Base-by-base conservation (phyloP, 1,284 basidiomycete species). In the Xerocomus nothofagi region DNA sequence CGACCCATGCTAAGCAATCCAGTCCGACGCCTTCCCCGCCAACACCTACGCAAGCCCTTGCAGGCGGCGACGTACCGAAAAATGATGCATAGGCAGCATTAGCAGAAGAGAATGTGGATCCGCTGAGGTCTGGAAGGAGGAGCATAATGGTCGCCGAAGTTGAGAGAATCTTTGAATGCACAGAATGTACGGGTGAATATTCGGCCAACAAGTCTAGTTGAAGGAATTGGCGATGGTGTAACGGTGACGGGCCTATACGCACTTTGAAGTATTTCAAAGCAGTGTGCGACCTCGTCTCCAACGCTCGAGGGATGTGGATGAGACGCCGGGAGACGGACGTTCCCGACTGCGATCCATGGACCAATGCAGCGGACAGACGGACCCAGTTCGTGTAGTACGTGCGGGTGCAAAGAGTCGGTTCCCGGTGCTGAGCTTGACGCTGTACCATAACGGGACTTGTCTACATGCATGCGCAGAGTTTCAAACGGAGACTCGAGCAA, bases 51-150 rank as follows among this genome's bases (percentile, higher is more conserved):
- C 93, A 97, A 12, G 94, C 95, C 7, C 97, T 84, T 2, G 93
- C 86, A 1, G 97, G 96, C 0, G 97, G 97, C 30, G 91, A 94
- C 9, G 82, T 81, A 1, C 93, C 93, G 65, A 99, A 99, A 65
- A 84, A 91, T 3, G 78, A 76, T 1, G 78, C 71, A 65, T 98
- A 99, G 8, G 89, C 75, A 0, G 75, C 71, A 73, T 99, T 95
- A 49, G 94, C 79, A 26, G 73, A 66, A 5, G 82, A 71, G 67
- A 99, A 94, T 5, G 75, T 63, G 6, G 62, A 18, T 37, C 76
- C 69, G 18, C 84, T 77, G 78, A 98, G 95, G 2, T 84, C 83
- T 5, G 90, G 85, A 36, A 99, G 78, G 56, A 89, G 84, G 24
- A 98, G 77, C 51, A 90, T 95, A 66, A 98, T 84, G 65, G 90